Evolutionary conservation across 441 rosid genomes (phyloP).

Genomic region (Kokia cookei): DNA sequence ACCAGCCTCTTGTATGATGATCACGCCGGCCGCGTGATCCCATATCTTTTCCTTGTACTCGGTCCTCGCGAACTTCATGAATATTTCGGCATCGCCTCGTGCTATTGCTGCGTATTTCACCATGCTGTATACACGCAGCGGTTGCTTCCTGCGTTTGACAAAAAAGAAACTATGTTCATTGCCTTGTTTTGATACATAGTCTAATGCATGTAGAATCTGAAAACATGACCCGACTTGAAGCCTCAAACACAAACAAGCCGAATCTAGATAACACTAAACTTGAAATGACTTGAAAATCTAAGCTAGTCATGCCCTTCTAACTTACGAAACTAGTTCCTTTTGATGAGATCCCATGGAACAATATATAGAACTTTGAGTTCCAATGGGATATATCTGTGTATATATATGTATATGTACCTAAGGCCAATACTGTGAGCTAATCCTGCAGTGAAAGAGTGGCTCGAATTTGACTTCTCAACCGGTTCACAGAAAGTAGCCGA

Average conservation of each 20-base stretch:
- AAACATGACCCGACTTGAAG: too few relatives aligned
- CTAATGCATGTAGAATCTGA: background rate
- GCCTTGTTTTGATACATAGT: background rate
- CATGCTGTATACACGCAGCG: slow-evolving; percentile 68
- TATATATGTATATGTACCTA: slow-evolving; percentile 24
- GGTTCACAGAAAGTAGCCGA: slow-evolving; percentile 74
- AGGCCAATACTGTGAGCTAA: slow-evolving; percentile 65
- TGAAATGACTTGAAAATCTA: too few relatives aligned
- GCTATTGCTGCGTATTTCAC: slow-evolving; percentile 75
- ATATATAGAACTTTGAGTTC: too few relatives aligned
- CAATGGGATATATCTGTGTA: background rate
- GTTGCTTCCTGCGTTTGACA: slow-evolving; percentile 44
- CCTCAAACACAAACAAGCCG: too few relatives aligned
- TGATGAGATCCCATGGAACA: too few relatives aligned
- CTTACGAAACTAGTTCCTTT: too few relatives aligned
- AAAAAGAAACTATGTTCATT: background rate
- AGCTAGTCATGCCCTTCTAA: too few relatives aligned
- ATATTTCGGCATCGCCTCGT: slow-evolving; percentile 62
- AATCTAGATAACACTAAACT: too few relatives aligned
- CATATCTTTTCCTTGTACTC: slow-evolving; percentile 81
- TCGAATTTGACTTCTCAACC: slow-evolving; percentile 59
- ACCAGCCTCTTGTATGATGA: slow-evolving; percentile 61
- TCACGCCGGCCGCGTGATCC: slow-evolving; percentile 70
- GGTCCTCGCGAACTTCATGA: slow-evolving; percentile 61
- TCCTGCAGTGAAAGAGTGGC: slow-evolving; percentile 70